phyloP scores from a whole-genome alignment of 306 rosid species.

The Pachyrhizus erosus region DNA sequence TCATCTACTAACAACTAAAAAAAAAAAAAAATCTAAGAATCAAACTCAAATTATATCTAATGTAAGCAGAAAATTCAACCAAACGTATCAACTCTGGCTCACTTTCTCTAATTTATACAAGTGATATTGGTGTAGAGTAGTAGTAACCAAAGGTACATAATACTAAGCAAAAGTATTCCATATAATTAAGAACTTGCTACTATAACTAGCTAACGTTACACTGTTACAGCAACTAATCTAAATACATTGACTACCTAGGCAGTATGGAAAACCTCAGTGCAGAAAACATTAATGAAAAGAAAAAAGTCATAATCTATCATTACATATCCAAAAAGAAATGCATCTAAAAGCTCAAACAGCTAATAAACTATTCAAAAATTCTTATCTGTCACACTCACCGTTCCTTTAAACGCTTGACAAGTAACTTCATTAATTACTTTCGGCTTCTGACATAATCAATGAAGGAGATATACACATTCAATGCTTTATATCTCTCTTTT shows the following conservation, averaged over 20 bases:
- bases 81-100: no score
- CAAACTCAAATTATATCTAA: no score
- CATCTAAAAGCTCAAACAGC: background rate
- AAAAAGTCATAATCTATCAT: background rate
- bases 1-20: no score
- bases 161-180: background rate
- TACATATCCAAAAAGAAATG: background rate
- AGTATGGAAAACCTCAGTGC: background rate
- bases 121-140: background rate
- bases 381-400: background rate
- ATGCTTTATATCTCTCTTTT: background rate
- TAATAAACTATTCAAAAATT: background rate
- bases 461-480: no score
- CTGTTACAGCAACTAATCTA: background rate
- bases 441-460: background rate
- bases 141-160: background rate
- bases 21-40: no score
- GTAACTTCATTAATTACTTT: background rate
- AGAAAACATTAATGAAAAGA: background rate
- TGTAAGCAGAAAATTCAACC: no score
- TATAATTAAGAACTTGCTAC: background rate
- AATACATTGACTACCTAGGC: background rate
- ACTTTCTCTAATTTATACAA: background rate
- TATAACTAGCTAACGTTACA: background rate
- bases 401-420: background rate